Base-by-base conservation (phyloP, 345 rosid genomes). In the Boechera divaricarpa region DNA sequence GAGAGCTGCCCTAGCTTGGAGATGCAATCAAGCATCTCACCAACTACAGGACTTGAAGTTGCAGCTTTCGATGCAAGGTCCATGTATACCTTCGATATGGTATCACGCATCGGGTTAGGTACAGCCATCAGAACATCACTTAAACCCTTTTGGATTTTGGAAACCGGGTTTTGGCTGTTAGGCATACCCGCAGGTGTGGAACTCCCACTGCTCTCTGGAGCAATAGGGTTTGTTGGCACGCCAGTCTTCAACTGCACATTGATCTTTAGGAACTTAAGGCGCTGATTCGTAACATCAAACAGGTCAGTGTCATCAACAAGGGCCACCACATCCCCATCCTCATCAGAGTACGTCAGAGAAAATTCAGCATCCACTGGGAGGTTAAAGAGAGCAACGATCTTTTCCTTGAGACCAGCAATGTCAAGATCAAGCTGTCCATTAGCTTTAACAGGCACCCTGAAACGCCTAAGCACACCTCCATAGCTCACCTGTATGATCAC, bases 261-360 rank as follows among this genome's bases (percentile, higher is more conserved):
- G 33, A 93, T 83, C 81, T 83, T 93, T 52, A 93, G 84, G 81
- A 86, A 91, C 78, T 90, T 95, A 26, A 95, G 89, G 9, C 73
- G 58, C 73, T 95, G 99, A 72, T 76, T 87, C 76, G 86, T 83
- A 41, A 86, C 92, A 81, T 91, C 98, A 47, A 51, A 21, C 60
- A 95, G 82, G 77, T 95, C 99, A 76, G 78, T 81, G 68, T 95
- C 88, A 64, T 93, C 92, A 26, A 88, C 87, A 28, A 95, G 92
- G 7, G 93, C 82, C 32, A 95, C 94, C 26, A 81, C 75, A 77
- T 95, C 99, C 18, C 91, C 98, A 81, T 94, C 98, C 82, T 94
- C 98, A 77, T 94, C 98, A 9, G 86, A 54, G 76, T 94, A 95
- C 31, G 92, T 95, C 70, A 95, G 81, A 12, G 70, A 72, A 49